Conservation (phyloP, 2,329 filamentous ascomycete genomes). For the Phaeosphaeriaceae sp. region DNA sequence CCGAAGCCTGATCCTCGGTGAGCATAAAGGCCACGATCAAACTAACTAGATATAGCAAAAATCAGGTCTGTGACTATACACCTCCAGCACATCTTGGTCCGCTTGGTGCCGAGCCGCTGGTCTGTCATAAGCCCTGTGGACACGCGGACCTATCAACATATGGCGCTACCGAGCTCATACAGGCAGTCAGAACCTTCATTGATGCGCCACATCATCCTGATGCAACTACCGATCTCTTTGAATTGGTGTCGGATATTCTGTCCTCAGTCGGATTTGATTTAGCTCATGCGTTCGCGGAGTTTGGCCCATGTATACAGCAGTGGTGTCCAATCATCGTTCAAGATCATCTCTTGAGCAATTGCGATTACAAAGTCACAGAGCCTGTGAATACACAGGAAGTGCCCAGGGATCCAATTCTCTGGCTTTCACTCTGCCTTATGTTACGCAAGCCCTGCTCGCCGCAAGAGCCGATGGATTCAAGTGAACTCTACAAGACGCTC, state of each 20-base stretch:
- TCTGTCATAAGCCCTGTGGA: conserved; percentile 9
- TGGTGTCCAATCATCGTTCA: conserved; percentile 22
- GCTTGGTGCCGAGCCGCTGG: conserved; percentile 3
- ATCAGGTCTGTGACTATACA: conserved; percentile 20
- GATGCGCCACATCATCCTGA: conserved; percentile 3
- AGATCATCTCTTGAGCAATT: conserved; percentile 5
- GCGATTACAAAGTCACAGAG: conserved; percentile 5
- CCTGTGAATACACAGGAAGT: conserved; percentile 3
- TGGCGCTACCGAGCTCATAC: conserved; percentile 13
- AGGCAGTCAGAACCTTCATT: conserved; percentile 6
- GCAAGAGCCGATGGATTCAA: conserved; percentile 1
- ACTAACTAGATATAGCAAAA: conserved; percentile 8
- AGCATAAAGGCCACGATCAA: background rate
- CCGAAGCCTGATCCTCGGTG: background rate
- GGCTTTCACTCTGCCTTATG: conserved; percentile 16
- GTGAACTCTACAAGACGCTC: conserved; percentile 14
- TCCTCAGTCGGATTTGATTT: conserved; percentile 11
- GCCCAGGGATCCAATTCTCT: conserved; percentile 9
- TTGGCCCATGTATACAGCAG: conserved; percentile 21
- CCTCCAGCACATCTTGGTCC: conserved; percentile 2
- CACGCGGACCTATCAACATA: conserved; percentile 14
- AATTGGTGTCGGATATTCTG: conserved; percentile 11
- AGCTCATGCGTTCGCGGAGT: conserved; percentile 9
- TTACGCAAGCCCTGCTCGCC: conserved; percentile 10
- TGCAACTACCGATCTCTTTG: conserved; percentile 4